Conservation (phyloP, 805 yeast genomes). For the Ogataea ganodermae region DNA sequence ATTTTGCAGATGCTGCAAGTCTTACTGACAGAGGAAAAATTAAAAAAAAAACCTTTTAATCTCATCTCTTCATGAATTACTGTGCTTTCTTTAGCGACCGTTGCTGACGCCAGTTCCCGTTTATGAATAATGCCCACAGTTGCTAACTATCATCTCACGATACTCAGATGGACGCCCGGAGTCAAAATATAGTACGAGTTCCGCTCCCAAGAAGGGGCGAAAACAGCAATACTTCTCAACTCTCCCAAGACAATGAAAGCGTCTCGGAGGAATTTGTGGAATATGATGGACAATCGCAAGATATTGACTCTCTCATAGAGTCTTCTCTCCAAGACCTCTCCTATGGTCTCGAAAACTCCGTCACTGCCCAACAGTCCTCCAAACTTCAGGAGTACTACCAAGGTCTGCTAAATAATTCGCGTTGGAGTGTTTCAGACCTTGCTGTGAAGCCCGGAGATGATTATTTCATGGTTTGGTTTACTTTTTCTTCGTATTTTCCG, state of each 20-base stretch:
- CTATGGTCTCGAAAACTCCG: background rate
- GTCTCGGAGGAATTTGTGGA: too few relatives aligned
- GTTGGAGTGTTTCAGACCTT: constrained; percentile 35
- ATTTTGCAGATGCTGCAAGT: background rate
- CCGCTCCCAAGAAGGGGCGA: background rate
- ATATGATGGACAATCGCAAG: too few relatives aligned
- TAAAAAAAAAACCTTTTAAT: background rate
- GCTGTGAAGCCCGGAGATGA: constrained; percentile 37
- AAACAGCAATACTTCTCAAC: too few relatives aligned
- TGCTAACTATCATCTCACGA: background rate
- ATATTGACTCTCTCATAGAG: constrained; percentile 1
- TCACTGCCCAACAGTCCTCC: constrained; percentile 2
- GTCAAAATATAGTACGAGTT: background rate
- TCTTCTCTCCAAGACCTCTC: constrained; percentile 2
- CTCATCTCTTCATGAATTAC: background rate
- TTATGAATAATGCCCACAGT: background rate
- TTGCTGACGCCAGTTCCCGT: too few relatives aligned
- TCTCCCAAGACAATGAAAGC: too few relatives aligned
- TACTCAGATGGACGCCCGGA: background rate
- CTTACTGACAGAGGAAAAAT: too few relatives aligned
- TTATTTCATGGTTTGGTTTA: constrained; percentile 53
- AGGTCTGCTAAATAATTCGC: constrained; percentile 28
- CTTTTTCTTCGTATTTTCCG: constrained; percentile 69
- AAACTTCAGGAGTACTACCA: constrained; percentile 27
- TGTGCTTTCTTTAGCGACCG: background rate